A percentile compares a stretch with the other conserved stretches of the same genome.
Evolutionary conservation across 306 rosid species (phyloP).

Genomic region (Acacia crassicarpa): DNA sequence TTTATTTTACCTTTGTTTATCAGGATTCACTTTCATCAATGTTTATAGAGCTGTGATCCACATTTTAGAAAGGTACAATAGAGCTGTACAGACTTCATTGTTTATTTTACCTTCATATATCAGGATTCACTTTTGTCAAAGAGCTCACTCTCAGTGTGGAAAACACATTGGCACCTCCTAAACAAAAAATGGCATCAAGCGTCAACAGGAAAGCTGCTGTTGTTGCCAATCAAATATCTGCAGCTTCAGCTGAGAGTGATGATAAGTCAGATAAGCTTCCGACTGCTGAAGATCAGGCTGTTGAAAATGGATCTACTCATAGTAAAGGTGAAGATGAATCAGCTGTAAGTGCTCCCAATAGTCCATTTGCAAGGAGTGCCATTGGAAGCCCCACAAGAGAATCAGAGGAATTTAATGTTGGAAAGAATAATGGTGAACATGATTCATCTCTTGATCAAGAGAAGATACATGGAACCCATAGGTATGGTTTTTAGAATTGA

Average conservation of each 20-base stretch:
- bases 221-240: constrained; percentile 53
- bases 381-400: constrained; percentile 74
- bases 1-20: constrained; percentile 30
- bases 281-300: constrained; percentile 52
- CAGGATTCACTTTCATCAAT: constrained; percentile 51
- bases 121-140: constrained; percentile 85
- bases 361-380: constrained; percentile 72
- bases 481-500: constrained; percentile 52
- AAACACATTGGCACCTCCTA: constrained; percentile 73
- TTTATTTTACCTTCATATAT: constrained; percentile 31
- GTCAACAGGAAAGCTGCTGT: constrained; percentile 40
- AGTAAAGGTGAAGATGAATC: constrained; percentile 62
- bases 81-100: constrained; percentile 21
- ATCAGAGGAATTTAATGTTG: constrained; percentile 53
- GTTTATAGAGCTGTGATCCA: neutral
- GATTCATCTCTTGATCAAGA: constrained; percentile 63
- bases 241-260: constrained; percentile 51
- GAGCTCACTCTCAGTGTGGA: constrained; percentile 89
- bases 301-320: constrained; percentile 71
- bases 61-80: neutral
- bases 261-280: constrained; percentile 55
- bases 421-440: constrained; percentile 57
- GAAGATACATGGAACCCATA: constrained; percentile 48
- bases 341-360: constrained; percentile 69
- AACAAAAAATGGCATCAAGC: constrained; percentile 48